Conservation (phyloP, 805 yeast genomes). For the Metschnikowia rubicola region DNA sequence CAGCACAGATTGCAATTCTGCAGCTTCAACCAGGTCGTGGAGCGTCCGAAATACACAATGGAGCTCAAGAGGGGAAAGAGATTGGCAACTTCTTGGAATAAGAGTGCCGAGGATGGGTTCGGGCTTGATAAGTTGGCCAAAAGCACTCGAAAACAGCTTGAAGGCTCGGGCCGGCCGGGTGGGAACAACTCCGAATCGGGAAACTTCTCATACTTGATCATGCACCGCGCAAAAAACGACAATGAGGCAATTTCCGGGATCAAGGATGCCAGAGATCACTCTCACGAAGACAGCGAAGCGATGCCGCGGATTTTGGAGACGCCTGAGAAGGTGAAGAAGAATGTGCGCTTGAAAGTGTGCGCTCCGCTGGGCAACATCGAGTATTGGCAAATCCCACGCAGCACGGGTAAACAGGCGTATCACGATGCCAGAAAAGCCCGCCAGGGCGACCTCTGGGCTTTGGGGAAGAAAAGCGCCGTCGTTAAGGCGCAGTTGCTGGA, state of each 20-base stretch:
- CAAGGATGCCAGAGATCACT: conserved; percentile 32
- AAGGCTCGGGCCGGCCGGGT: conserved; percentile 77
- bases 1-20: conserved; percentile 67
- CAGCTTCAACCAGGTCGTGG: conserved; percentile 64
- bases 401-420: conserved; percentile 67
- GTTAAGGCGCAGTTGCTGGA: conserved; percentile 31
- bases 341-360: conserved; percentile 76
- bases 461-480: conserved; percentile 33
- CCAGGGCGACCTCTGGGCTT: conserved; percentile 87
- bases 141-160: conserved; percentile 32
- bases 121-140: conserved; percentile 44
- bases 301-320: conserved; percentile 74
- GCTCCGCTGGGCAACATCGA: conserved; percentile 77
- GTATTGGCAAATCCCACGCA: conserved; percentile 82
- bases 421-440: conserved; percentile 86
- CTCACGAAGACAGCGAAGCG: conserved; percentile 22
- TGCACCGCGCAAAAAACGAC: conserved; percentile 55
- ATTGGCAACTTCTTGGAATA: conserved; percentile 70
- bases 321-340: conserved; percentile 78
- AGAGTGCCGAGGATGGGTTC: conserved; percentile 48
- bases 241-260: conserved; percentile 37
- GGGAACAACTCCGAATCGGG: conserved; percentile 71
- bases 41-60: conserved; percentile 73
- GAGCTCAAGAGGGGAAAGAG: conserved; percentile 82
- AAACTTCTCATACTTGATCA: conserved; percentile 69